Base-by-base conservation (phyloP, 352 stramenopile species). In the Globisporangium canariense region DNA sequence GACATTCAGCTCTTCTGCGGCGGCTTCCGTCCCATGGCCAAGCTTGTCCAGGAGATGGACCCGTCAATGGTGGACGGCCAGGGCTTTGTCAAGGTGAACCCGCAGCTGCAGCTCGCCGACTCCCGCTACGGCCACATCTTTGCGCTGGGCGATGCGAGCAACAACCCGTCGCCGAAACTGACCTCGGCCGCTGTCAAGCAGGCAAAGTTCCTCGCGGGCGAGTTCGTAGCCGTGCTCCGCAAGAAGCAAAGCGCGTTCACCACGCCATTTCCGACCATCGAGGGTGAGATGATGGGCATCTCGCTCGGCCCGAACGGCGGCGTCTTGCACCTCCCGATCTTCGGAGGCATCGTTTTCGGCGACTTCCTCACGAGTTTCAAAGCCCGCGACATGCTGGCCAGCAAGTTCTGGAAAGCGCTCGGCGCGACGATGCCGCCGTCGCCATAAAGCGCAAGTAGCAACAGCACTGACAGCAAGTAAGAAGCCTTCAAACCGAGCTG, bases 281-380 rank as follows among this genome's bases (percentile, higher is more conserved):
- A 56, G 7, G n/a, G 13, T 1, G 50, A 25, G 22, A 56, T 38
- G 14, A 38, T 56, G 28, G 30, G 25, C 14, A 18, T 56, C 25
- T n/a, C 50, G 50, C 50, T 56, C 6, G 50, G 50, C 3, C 50
- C 50, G 5, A 20, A 56, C 50, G 25, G 50, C 25, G 50, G 50
- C 14, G 18, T 56, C 50, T 40, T 14, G 28, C 50, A 55, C 22
- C 14, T 46, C 14, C 40, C 40, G 3, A 46, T 46, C 40, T 55
- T 55, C 28, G 50, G 22, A 13, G 30, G 22, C 25, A 30, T 55
- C 49, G 25, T 55, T 13, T 1, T 57, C 28, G 50, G 50, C 18
- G 28, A 57, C 25, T 57, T 57, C 28, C 28, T 57, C 50, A 41
- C 50, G 50, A 22, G 25, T 30, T 57, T 41, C 50, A 57, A 57